Conservation (phyloP, 257 asterid species). For the Linderniella brevidens region DNA sequence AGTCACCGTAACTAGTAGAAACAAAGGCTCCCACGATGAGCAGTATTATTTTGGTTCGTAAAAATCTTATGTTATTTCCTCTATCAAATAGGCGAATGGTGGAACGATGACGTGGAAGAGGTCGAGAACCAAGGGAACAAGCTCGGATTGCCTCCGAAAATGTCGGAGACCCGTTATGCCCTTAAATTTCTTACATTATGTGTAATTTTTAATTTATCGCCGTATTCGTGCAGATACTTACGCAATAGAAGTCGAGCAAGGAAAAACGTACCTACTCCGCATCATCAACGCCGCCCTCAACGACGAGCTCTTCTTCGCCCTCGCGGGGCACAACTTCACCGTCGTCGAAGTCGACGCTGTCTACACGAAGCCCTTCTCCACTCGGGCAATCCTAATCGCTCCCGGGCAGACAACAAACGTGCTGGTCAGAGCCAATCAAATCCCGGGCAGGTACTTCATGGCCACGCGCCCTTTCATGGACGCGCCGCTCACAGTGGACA, state of each 20-base stretch:
- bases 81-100: constrained; percentile 34
- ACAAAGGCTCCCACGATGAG: no score
- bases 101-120: constrained; percentile 44
- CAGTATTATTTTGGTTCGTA: background rate
- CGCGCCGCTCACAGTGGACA: constrained; percentile 32
- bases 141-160: constrained; percentile 34
- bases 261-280: constrained; percentile 39
- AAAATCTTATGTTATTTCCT: background rate
- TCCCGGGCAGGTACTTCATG: constrained; percentile 33
- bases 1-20: no score
- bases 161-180: constrained; percentile 48
- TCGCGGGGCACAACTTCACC: constrained; percentile 34
- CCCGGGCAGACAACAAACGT: constrained; percentile 58
- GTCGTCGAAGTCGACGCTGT: constrained; percentile 50
- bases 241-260: constrained; percentile 33
- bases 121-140: constrained; percentile 32
- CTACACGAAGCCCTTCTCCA: constrained; percentile 38
- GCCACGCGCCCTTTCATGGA: constrained; percentile 46
- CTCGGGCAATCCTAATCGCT: constrained; percentile 28
- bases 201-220: no score
- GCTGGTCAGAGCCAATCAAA: constrained; percentile 22
- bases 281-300: constrained; percentile 52
- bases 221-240: constrained; percentile 25
- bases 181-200: no score
- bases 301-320: constrained; percentile 49